phyloP scores from a whole-genome alignment of 768 basidiomycete genomes.

The Filobasidium floriforme region DNA sequence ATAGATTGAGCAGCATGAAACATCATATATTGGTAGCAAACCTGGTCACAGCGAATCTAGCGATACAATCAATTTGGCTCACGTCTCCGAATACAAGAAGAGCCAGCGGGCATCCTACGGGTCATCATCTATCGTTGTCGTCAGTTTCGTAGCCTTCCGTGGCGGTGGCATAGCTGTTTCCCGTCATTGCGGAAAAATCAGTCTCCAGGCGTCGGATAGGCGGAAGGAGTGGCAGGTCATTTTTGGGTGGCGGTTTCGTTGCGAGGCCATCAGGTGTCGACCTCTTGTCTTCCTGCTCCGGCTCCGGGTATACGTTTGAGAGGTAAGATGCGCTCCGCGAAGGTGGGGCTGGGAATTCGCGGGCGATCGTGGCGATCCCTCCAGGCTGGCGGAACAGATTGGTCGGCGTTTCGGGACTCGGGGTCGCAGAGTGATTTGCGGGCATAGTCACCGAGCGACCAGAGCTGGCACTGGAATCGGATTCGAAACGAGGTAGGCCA shows the following conservation, averaged over 20 bases:
- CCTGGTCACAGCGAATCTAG: no score
- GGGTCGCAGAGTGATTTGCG: background rate
- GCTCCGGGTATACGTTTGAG: no score
- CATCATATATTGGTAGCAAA: no score
- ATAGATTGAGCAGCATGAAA: no score
- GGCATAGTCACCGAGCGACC: background rate
- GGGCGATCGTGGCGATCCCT: no score
- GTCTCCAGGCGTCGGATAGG: background rate
- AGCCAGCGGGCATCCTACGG: background rate
- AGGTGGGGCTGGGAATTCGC: no score
- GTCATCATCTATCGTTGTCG: background rate
- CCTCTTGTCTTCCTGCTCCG: background rate
- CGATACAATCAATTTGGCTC: no score
- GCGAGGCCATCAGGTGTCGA: background rate
- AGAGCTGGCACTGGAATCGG: background rate
- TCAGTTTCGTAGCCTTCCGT: slow-evolving; percentile 8
- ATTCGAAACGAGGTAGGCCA: background rate
- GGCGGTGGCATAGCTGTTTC: slow-evolving; percentile 4
- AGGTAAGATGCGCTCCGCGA: no score
- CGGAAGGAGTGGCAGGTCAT: background rate
- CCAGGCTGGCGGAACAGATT: background rate
- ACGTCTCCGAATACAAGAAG: background rate
- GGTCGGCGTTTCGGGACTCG: background rate
- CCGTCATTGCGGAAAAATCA: background rate
- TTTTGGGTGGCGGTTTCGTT: background rate